Evolutionary conservation across 78 protist genomes (phyloP).

Genomic region (Dictyostelium brefeldianum): DNA sequence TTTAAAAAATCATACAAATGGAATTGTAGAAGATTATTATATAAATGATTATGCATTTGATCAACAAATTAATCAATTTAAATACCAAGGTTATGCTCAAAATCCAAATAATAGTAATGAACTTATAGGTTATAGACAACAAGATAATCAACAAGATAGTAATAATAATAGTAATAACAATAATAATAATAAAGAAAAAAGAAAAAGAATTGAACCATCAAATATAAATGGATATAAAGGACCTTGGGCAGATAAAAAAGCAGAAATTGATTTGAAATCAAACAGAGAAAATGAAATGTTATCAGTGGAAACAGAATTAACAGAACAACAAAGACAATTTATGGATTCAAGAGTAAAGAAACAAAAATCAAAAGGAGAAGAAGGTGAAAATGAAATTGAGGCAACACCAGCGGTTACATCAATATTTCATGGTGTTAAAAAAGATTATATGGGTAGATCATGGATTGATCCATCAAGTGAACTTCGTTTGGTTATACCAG

Average conservation of each 20-base stretch:
- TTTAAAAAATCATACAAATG: constrained; percentile 63
- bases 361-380: neutral
- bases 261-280: constrained; percentile 27
- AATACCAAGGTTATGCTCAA: constrained; percentile 11
- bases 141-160: neutral
- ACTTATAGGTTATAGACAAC: constrained; percentile 9
- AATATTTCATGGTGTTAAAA: constrained; percentile 14
- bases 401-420: constrained; percentile 31
- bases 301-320: neutral
- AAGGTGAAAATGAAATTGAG: neutral
- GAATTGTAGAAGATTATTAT: constrained; percentile 27
- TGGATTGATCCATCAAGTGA: constrained; percentile 76
- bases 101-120: constrained; percentile 20
- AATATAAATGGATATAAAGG: constrained; percentile 63
- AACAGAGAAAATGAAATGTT: constrained; percentile 4
- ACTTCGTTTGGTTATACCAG: constrained; percentile 13
- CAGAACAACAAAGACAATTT: constrained; percentile 30
- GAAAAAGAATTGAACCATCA: constrained; percentile 61
- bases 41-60: constrained; percentile 62
- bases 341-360: constrained; percentile 38
- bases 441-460: constrained; percentile 81
- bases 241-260: constrained; percentile 75
- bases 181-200: constrained; percentile 14
- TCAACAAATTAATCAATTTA: constrained; percentile 47
- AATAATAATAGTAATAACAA: neutral